phyloP scores from a whole-genome alignment of 805 yeast species.

The Ogataea pilisensis region DNA sequence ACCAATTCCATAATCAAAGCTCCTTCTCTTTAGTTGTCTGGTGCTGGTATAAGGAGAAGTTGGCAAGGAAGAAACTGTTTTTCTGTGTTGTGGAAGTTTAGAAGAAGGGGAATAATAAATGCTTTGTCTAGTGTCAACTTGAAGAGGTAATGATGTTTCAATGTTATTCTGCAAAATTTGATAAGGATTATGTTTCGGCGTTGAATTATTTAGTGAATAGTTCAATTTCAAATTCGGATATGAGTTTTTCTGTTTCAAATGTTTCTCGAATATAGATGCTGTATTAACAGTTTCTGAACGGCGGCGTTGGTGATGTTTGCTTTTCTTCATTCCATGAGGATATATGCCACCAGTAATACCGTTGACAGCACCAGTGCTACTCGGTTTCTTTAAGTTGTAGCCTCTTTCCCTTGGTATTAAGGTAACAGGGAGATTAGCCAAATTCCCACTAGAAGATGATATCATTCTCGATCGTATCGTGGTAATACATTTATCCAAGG shows the following conservation, averaged over 20 bases:
- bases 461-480: conserved; percentile 58
- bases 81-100: not conserved
- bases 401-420: conserved; percentile 8
- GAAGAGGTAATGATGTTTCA: not conserved
- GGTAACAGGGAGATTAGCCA: conserved; percentile 13
- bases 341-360: too few relatives aligned
- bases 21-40: not conserved
- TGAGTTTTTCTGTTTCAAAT: conserved; percentile 5
- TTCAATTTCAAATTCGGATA: conserved; percentile 5
- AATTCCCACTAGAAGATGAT: conserved; percentile 21
- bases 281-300: conserved; percentile 15
- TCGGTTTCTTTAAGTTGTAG: not conserved
- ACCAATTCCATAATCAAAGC: not conserved
- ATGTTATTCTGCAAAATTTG: not conserved
- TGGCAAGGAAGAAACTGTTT: conserved; percentile 10
- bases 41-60: conserved; percentile 7
- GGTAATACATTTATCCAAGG: conserved; percentile 77
- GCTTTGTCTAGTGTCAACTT: not conserved
- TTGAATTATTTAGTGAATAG: not conserved
- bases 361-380: too few relatives aligned
- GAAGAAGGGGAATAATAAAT: not conserved
- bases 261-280: conserved; percentile 7
- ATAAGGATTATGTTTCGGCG: not conserved
- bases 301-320: conserved; percentile 10
- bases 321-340: not conserved